Evolutionary conservation across 139 green algal species (phyloP), one percentile per base, ranked within the genome.

Genomic region (Haematococcus sp.): DNA sequence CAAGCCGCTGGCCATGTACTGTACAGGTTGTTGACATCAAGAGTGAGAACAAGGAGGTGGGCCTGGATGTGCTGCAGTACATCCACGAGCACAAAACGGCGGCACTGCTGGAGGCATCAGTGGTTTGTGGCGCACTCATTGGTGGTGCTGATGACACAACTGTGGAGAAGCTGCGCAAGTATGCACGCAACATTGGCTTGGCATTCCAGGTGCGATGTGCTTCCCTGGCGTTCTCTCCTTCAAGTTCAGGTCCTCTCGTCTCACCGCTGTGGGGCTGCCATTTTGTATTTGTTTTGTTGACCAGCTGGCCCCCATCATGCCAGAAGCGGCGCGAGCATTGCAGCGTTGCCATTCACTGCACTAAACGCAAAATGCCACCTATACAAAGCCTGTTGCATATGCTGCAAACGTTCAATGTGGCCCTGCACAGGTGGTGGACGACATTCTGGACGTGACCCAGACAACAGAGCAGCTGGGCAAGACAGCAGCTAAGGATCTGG

Each of bases 31-130:
- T 98, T 51, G 95, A 98, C 86, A 92, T 99, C 72, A 92, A 97
- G 83, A 91, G 75, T 22, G 95, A 98, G 83, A 82, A 90, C 43
- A 84, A 88, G 67, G 76, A 84, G 70, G 87, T 97, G 31, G 93
- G 89, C 4, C 70, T 98, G 55, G 93, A 97, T 19, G 97, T 92
- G 59, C 85, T 99, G 63, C 74, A 95, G 76, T 99, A 98, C 90
- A 99, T 99, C 81, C 95, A 99, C 83, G 83, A 94, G 80, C 94
- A 99, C 89, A 99, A 99, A 87, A 99, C 96, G 0, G 96, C 93
- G 3, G 95, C 93, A 40, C 89, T 99, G 79, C 88, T 99, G 33
- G 94, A 98, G 88, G 93, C 94, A 20, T 84, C 90, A 4, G 95
- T 98, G 20, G 93, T 98, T 52, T 91, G 85, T 68, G 94, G 96